Conservation (phyloP, 192 early-diverging fungal genomes). For the Podila epigama region DNA sequence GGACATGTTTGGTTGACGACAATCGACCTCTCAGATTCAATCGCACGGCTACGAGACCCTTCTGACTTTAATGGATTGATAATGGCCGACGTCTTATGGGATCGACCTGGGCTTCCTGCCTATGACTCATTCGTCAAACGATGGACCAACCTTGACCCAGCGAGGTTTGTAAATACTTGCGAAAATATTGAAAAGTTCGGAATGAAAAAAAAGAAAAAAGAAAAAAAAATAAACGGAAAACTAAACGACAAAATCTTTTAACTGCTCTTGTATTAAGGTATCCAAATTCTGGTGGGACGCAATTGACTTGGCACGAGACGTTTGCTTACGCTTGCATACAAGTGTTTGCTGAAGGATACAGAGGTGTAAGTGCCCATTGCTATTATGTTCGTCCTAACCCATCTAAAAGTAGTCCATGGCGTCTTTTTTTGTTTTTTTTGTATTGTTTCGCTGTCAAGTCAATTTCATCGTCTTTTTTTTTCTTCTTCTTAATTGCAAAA, state of each 20-base stretch:
- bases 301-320: constrained; percentile 39
- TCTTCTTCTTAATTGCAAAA: neutral
- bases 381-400: neutral
- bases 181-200: too few relatives aligned
- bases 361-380: constrained; percentile 10
- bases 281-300: constrained; percentile 7
- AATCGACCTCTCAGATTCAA: constrained; percentile 23
- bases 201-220: too few relatives aligned
- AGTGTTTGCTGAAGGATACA: constrained; percentile 22
- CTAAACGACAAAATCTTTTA: neutral
- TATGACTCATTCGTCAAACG: constrained; percentile 12
- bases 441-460: too few relatives aligned
- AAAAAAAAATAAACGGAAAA: neutral
- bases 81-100: constrained; percentile 31
- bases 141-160: constrained; percentile 7
- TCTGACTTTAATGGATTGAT: constrained; percentile 28
- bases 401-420: too few relatives aligned
- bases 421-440: too few relatives aligned
- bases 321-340: constrained; percentile 34
- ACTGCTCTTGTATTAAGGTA: constrained; percentile 6
- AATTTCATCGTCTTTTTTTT: neutral
- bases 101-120: constrained; percentile 13
- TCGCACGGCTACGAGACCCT: neutral
- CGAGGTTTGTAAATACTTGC: neutral
- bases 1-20: constrained; percentile 35